Percentiles rank a stretch among this genome's conserved stretches.
These are phyloP conservation scores for Plicaturopsis crispa DNA, from an alignment of 768 basidiomycete genomes.

Conservation along the genomic window DNA sequence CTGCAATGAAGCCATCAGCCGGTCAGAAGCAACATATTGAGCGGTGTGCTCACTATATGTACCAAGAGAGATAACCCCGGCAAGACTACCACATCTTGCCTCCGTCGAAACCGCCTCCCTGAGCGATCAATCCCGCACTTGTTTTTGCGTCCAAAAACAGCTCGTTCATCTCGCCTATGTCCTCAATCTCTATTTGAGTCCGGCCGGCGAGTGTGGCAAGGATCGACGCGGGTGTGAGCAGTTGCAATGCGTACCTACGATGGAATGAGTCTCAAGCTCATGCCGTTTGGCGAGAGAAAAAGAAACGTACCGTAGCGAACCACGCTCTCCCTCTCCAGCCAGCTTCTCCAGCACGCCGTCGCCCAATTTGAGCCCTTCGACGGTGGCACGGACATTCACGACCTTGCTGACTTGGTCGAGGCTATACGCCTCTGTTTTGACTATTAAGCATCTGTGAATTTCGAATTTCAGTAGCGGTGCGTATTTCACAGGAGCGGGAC, in stretches of 20 bases:
- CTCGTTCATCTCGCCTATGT: constrained; percentile 89
- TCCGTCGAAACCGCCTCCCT: constrained; percentile 24
- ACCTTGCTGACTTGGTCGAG: constrained; percentile 83
- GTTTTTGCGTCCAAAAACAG: constrained; percentile 94
- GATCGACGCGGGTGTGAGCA: constrained; percentile 87
- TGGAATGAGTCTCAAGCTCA: constrained; percentile 7
- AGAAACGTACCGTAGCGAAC: constrained; percentile 62
- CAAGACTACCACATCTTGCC: constrained; percentile 18
- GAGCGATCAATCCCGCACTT: constrained; percentile 47
- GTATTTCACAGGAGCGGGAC: too few species aligned
- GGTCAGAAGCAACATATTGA: too few species aligned
- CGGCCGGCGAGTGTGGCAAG: constrained; percentile 74
- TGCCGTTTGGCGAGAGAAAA: constrained; percentile 4
- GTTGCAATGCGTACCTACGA: constrained; percentile 79
- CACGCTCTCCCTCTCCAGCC: constrained; percentile 74
- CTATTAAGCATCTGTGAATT: constrained; percentile 75
- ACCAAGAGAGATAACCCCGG: too few species aligned
- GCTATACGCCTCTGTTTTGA: constrained; percentile 81
- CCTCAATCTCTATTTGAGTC: constrained; percentile 76
- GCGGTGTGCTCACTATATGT: too few species aligned
- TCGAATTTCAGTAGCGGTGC: too few species aligned
- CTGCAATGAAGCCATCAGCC: too few species aligned
- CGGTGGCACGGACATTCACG: constrained; percentile 75
- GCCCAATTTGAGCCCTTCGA: constrained; percentile 78
- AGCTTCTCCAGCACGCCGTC: constrained; percentile 72